Percentiles rank a stretch among this genome's conserved stretches.
These are phyloP conservation scores for Hirschioporus abietinus DNA, from an alignment of 768 basidiomycete species.

Conservation along the genomic window DNA sequence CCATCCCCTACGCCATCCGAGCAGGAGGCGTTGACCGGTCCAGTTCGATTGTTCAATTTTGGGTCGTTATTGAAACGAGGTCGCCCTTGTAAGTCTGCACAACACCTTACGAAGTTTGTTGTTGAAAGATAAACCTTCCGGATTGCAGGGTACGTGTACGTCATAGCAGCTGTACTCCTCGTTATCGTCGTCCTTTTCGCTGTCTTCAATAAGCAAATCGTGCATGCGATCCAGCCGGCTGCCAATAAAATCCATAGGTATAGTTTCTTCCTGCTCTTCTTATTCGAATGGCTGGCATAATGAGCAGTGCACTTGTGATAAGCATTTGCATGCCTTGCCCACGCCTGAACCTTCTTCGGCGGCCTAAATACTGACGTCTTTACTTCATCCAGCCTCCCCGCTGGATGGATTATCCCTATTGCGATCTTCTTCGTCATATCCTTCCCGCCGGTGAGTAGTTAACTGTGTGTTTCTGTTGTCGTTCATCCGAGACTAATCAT, in stretches of 20 bases:
- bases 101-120: background rate
- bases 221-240: slow-evolving; percentile 33
- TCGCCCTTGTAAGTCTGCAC: background rate
- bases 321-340: background rate
- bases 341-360: background rate
- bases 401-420: slow-evolving; percentile 40
- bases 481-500: background rate
- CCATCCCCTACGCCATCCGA: slow-evolving; percentile 21
- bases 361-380: background rate
- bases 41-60: slow-evolving; percentile 38
- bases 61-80: slow-evolving; percentile 32
- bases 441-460: slow-evolving; percentile 31
- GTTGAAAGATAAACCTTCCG: background rate
- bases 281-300: background rate
- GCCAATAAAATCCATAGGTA: slow-evolving; percentile 31
- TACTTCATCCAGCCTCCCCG: slow-evolving; percentile 20
- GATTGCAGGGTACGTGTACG: slow-evolving; percentile 23
- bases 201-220: slow-evolving; percentile 34
- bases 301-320: background rate
- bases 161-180: slow-evolving; percentile 20
- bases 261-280: background rate
- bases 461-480: background rate
- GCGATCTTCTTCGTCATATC: slow-evolving; percentile 39
- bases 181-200: slow-evolving; percentile 28
- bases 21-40: slow-evolving; percentile 9